Conservation (phyloP, 1,284 basidiomycete genomes). For the Heterobasidion irregulare region DNA sequence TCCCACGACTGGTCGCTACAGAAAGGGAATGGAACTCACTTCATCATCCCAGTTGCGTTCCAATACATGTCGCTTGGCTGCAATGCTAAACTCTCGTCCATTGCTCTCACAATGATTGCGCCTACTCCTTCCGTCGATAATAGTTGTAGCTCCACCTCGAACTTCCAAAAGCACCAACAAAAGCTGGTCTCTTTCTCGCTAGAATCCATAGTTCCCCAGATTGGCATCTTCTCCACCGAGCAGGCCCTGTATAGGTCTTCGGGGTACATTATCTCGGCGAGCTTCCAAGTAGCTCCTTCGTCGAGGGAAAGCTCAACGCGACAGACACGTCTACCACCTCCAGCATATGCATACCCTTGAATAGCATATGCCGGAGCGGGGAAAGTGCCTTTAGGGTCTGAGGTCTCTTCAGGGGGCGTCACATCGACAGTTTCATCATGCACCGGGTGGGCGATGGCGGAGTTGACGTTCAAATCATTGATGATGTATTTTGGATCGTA, state of each 20-base stretch:
- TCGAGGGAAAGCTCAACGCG: conserved; percentile 58
- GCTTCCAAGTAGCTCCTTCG: conserved; percentile 45
- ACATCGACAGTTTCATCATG: conserved; percentile 42
- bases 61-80: conserved; percentile 18
- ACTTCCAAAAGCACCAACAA: conserved; percentile 63
- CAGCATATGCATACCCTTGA: conserved; percentile 58
- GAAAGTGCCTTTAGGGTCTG: not conserved
- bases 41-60: conserved; percentile 41
- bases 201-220: conserved; percentile 35
- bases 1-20: conserved; percentile 14
- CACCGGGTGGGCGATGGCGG: conserved; percentile 48
- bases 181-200: conserved; percentile 47
- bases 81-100: conserved; percentile 34
- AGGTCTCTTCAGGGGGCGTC: not conserved
- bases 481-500: not conserved
- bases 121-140: conserved; percentile 23
- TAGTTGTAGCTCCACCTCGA: conserved; percentile 27
- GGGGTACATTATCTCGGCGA: conserved; percentile 39
- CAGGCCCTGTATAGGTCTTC: conserved; percentile 44
- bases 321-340: conserved; percentile 54
- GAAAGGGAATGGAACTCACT: conserved; percentile 14
- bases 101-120: conserved; percentile 44
- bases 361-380: conserved; percentile 24
- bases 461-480: conserved; percentile 29
- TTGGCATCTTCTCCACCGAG: conserved; percentile 16